Conservation (phyloP, 768 basidiomycete species). For the Boletus huronensis region DNA sequence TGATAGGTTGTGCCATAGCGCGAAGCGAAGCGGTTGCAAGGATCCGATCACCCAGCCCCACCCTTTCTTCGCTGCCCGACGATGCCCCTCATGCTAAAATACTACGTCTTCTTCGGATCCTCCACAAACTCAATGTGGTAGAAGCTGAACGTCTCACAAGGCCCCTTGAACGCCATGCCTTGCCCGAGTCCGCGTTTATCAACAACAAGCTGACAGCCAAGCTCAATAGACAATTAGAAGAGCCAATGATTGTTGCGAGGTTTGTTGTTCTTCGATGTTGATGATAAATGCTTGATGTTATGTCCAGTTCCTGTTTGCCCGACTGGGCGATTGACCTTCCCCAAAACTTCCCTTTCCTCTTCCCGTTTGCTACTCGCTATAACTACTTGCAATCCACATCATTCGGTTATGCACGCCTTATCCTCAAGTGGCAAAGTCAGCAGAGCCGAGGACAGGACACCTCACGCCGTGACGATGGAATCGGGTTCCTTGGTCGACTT, state of each 20-base stretch:
- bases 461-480: constrained; percentile 82
- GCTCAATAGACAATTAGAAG: constrained; percentile 93
- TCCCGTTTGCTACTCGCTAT: constrained; percentile 97
- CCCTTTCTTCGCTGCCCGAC: constrained; percentile 76
- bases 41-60: constrained; percentile 61
- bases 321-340: constrained; percentile 97
- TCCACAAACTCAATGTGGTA: constrained; percentile 78
- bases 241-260: constrained; percentile 99
- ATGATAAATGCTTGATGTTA: constrained; percentile 1
- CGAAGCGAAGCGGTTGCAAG: constrained; percentile 42
- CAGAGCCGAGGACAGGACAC: constrained; percentile 75
- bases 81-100: constrained; percentile 88
- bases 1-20: constrained; percentile 25
- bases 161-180: constrained; percentile 50
- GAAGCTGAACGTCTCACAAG: constrained; percentile 55
- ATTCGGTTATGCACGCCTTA: constrained; percentile 94
- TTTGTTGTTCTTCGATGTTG: constrained; percentile 32
- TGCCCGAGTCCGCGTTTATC: constrained; percentile 84
- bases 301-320: constrained; percentile 81
- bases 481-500: constrained; percentile 87
- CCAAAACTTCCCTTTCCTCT: constrained; percentile 96
- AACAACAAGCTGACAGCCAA: constrained; percentile 99
- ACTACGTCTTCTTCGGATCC: constrained; percentile 80
- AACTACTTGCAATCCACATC: constrained; percentile 97
- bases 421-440: constrained; percentile 92